Conservation (phyloP, 768 basidiomycete genomes). For the Chalciporus sphaerocephalus region DNA sequence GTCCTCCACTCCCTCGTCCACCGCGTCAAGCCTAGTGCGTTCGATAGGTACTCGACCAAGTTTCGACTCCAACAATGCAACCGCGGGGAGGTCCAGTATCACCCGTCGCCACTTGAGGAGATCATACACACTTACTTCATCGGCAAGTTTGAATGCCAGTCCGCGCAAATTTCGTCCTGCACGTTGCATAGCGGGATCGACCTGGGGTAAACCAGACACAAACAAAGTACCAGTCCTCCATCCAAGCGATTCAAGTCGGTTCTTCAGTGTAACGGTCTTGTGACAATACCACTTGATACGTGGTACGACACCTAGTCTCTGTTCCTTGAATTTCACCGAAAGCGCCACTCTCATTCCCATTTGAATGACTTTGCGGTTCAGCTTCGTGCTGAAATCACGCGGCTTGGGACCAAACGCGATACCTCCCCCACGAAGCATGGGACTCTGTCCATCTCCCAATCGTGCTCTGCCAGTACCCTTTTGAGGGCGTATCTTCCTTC, state of each 20-base stretch:
- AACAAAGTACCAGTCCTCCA: constrained; percentile 70
- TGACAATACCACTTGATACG: constrained; percentile 65
- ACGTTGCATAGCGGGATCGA: constrained; percentile 53
- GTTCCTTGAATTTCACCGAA: constrained; percentile 75
- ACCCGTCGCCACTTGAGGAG: constrained; percentile 78
- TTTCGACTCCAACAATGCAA: constrained; percentile 69
- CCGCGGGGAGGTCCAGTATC: constrained; percentile 75
- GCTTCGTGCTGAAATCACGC: constrained; percentile 85
- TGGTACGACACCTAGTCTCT: constrained; percentile 69
- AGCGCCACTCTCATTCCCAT: constrained; percentile 92
- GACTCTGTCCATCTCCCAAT: constrained; percentile 82
- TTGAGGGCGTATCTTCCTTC: constrained; percentile 83
- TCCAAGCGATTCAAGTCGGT: constrained; percentile 59
- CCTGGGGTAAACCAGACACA: constrained; percentile 56
- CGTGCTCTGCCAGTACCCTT: constrained; percentile 91
- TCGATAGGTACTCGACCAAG: constrained; percentile 40
- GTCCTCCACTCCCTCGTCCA: constrained; percentile 5
- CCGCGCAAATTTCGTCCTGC: constrained; percentile 70
- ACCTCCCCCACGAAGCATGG: constrained; percentile 88
- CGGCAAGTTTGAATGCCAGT: constrained; percentile 57
- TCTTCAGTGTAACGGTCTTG: constrained; percentile 66
- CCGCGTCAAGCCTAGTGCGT: constrained; percentile 2
- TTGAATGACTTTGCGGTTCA: constrained; percentile 88
- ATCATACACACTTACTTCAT: constrained; percentile 76
- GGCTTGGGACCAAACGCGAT: constrained; percentile 89